Percentiles rank a stretch among this genome's conserved stretches.
phyloP scores from a whole-genome alignment of 1,139 yeast genomes.

The Suhomyces guaymorum region DNA sequence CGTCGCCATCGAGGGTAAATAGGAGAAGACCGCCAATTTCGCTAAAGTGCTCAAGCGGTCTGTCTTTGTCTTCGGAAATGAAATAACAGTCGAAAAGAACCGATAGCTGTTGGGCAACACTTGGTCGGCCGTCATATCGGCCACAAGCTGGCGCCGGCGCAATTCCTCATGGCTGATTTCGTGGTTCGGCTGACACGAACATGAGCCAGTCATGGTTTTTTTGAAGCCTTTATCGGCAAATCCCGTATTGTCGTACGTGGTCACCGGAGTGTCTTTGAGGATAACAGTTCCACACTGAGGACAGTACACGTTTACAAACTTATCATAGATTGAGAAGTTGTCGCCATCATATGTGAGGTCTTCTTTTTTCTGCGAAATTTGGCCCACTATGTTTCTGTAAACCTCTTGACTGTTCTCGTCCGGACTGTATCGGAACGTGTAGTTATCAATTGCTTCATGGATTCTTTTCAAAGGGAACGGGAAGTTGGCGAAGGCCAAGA shows the following conservation, averaged over 20 bases:
- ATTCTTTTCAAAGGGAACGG: constrained; percentile 31
- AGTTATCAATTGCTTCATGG: constrained; percentile 23
- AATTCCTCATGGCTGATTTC: constrained; percentile 22
- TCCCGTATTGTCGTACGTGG: constrained; percentile 20
- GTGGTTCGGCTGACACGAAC: constrained; percentile 8
- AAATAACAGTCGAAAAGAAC: constrained; percentile 14
- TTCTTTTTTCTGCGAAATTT: not conserved
- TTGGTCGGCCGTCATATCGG: constrained; percentile 17
- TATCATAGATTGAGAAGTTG: constrained; percentile 8
- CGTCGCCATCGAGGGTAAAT: not conserved
- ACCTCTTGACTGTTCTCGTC: constrained; percentile 5
- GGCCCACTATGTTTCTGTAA: constrained; percentile 11
- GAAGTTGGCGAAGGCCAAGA: constrained; percentile 22
- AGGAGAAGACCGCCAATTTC: not conserved
- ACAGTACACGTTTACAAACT: constrained; percentile 17
- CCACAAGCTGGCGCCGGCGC: constrained; percentile 24
- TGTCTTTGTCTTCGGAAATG: too few relatives aligned
- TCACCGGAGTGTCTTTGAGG: constrained; percentile 17
- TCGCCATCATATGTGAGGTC: constrained; percentile 8
- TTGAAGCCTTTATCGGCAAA: constrained; percentile 25
- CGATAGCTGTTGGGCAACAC: constrained; percentile 19
- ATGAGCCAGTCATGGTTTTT: constrained; percentile 3
- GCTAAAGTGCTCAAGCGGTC: too few relatives aligned
- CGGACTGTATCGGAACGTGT: constrained; percentile 23
- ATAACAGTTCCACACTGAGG: constrained; percentile 20